Conservation (phyloP, 1,284 basidiomycete genomes). For the Paramarasmius palmivorus region DNA sequence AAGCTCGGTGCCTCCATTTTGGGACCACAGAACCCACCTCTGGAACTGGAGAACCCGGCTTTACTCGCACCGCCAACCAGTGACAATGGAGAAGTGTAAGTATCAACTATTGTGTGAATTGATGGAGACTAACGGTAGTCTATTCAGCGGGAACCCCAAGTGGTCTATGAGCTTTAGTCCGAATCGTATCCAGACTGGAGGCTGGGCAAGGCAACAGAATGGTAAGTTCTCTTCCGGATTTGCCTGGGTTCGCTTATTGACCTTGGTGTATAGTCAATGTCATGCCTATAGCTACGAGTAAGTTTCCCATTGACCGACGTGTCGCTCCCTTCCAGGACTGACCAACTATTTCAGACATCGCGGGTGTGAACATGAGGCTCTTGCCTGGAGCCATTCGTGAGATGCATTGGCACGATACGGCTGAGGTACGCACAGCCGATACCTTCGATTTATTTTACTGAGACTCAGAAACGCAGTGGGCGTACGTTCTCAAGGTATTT, state of each 20-base stretch:
- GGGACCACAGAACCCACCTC: conserved; percentile 48
- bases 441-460: no score
- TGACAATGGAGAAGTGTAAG: conserved; percentile 53
- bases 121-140: background rate
- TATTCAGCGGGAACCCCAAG: conserved; percentile 55
- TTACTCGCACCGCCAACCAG: conserved; percentile 52
- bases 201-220: conserved; percentile 75
- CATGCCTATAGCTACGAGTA: conserved; percentile 63
- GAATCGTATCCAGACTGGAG: conserved; percentile 68
- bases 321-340: background rate
- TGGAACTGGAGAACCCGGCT: conserved; percentile 50
- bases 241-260: background rate
- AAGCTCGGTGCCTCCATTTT: conserved; percentile 40
- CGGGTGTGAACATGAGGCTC: conserved; percentile 71
- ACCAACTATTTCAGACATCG: conserved; percentile 46
- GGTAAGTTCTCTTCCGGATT: conserved; percentile 31
- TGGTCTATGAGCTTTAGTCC: conserved; percentile 73
- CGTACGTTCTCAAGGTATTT: conserved; percentile 66
- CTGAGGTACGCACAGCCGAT: conserved; percentile 46
- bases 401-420: conserved; percentile 72
- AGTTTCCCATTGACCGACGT: conserved; percentile 15
- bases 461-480: conserved; percentile 46
- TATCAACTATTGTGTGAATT: no score
- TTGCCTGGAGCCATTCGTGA: conserved; percentile 67
- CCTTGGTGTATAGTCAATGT: conserved; percentile 45